A percentile compares a stretch with the other conserved stretches of the same genome.
phyloP scores from a whole-genome alignment of 179 eudicot genomes.

The Amaranthus tricolor region DNA sequence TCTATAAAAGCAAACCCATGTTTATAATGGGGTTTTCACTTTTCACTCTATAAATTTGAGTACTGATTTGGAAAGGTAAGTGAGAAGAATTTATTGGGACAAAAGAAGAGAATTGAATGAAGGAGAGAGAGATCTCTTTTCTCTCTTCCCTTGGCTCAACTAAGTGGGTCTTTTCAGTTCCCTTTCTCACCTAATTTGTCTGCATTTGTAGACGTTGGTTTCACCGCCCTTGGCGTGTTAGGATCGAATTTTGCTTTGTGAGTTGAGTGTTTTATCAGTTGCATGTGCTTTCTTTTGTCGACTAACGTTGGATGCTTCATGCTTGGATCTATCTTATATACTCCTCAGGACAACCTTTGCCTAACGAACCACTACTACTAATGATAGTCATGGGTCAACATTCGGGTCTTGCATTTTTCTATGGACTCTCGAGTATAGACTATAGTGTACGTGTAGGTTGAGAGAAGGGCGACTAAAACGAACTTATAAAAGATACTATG shows the following conservation, averaged over 20 bases:
- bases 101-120: not conserved
- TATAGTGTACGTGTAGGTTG: too few relatives aligned
- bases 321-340: too few relatives aligned
- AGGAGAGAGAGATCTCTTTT: not conserved
- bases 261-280: slow-evolving; percentile 11
- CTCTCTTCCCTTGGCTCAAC: not conserved
- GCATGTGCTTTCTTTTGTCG: slow-evolving; percentile 15
- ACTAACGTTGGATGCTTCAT: too few relatives aligned
- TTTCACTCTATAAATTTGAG: not conserved
- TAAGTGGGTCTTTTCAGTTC: not conserved
- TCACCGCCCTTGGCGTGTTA: slow-evolving; percentile 34
- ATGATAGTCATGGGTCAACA: too few relatives aligned
- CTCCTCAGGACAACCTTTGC: too few relatives aligned
- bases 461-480: too few relatives aligned
- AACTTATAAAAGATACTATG: too few relatives aligned
- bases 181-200: slow-evolving; percentile 11
- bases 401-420: too few relatives aligned
- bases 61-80: not conserved
- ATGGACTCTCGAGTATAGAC: too few relatives aligned
- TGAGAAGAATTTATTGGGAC: not conserved
- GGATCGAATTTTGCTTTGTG: slow-evolving; percentile 25
- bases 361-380: too few relatives aligned
- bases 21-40: too few relatives aligned
- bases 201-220: slow-evolving; percentile 15
- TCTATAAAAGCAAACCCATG: not conserved